A percentile compares a stretch with the other conserved stretches of the same genome.
Evolutionary conservation across 2,329 filamentous ascomycete species (phyloP).

Genomic region (Colletotrichum sansevieriae): DNA sequence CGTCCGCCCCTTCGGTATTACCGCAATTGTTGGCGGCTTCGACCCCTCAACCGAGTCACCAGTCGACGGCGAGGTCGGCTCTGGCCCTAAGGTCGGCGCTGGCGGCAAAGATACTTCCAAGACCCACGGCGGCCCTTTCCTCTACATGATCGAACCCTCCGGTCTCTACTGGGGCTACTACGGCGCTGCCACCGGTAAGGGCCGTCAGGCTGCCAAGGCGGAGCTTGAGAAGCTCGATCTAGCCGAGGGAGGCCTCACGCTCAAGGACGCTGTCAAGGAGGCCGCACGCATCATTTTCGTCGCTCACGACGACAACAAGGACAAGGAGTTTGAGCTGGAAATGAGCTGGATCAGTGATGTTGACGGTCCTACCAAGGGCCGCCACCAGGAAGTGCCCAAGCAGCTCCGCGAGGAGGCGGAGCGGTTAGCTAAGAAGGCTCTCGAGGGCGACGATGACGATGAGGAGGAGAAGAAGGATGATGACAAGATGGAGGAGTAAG

Average conservation of each 20-base stretch:
- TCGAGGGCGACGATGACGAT: conserved; percentile 89
- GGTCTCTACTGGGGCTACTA: conserved; percentile 99
- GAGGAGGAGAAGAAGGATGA: conserved; percentile 68
- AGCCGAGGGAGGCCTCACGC: conserved; percentile 78
- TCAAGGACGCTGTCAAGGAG: conserved; percentile 93
- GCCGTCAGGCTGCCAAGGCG: conserved; percentile 95
- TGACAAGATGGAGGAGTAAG: conserved; percentile 92
- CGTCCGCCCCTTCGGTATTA: conserved; percentile 96
- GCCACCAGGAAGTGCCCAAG: conserved; percentile 93
- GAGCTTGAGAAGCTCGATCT: conserved; percentile 98
- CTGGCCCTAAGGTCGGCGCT: conserved; percentile 81
- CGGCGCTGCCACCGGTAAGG: conserved; percentile 96
- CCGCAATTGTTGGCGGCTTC: conserved; percentile 92
- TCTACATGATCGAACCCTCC: conserved; percentile 99
- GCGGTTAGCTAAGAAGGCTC: conserved; percentile 88
- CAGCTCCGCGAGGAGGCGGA: conserved; percentile 92
- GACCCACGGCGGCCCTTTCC: conserved; percentile 87
- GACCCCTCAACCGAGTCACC: conserved; percentile 88
- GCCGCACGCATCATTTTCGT: conserved; percentile 97
- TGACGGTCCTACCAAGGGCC: conserved; percentile 90
- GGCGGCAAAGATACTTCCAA: conserved; percentile 84
- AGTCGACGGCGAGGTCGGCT: conserved; percentile 92
- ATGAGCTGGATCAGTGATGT: conserved; percentile 96
- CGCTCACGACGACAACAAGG: conserved; percentile 98
- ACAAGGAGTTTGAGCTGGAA: conserved; percentile 99